These are phyloP conservation scores for Athelia psychrophila DNA, from an alignment of 1,284 basidiomycete species.

Conservation along the genomic window DNA sequence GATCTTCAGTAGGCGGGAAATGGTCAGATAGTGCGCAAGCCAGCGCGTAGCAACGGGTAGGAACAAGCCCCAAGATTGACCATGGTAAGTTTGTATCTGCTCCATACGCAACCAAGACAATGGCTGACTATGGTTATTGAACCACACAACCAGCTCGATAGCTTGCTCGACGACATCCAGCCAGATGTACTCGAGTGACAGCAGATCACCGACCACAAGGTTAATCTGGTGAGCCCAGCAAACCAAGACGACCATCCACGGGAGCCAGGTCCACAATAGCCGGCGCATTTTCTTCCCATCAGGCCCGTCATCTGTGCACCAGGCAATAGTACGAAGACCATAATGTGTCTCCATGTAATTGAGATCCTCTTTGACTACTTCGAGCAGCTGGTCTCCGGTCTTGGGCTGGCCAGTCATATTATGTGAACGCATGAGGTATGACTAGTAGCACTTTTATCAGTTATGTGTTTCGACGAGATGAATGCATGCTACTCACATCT, in stretches of 20 bases:
- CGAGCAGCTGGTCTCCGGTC: constrained; percentile 14
- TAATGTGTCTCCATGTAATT: constrained; percentile 4
- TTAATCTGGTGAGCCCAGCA: constrained; percentile 33
- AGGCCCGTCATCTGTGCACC: constrained; percentile 18
- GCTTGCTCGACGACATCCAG: constrained; percentile 17
- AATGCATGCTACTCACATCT: constrained; percentile 5
- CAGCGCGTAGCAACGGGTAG: constrained; percentile 29
- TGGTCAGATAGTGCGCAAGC: constrained; percentile 25
- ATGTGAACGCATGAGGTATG: constrained; percentile 12
- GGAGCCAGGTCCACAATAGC: constrained; percentile 4
- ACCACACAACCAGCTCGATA: constrained; percentile 22
- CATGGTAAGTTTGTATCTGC: constrained; percentile 4
- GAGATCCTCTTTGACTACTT: constrained; percentile 14
- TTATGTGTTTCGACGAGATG: background rate
- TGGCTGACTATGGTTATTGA: constrained; percentile 22
- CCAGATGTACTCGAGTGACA: constrained; percentile 16
- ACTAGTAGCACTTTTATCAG: too few relatives aligned
- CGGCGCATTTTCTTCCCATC: constrained; percentile 16
- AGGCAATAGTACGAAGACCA: constrained; percentile 11
- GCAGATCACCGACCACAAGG: constrained; percentile 29
- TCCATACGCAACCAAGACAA: constrained; percentile 13
- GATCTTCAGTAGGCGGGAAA: constrained; percentile 17
- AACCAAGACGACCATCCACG: constrained; percentile 14
- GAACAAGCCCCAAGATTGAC: constrained; percentile 19
- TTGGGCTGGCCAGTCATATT: constrained; percentile 15